A percentile compares a stretch with the other conserved stretches of the same genome.
These are phyloP conservation scores for Chaetomiaceae sp. DNA, from an alignment of 2,329 filamentous ascomycete genomes.

Conservation along the genomic window DNA sequence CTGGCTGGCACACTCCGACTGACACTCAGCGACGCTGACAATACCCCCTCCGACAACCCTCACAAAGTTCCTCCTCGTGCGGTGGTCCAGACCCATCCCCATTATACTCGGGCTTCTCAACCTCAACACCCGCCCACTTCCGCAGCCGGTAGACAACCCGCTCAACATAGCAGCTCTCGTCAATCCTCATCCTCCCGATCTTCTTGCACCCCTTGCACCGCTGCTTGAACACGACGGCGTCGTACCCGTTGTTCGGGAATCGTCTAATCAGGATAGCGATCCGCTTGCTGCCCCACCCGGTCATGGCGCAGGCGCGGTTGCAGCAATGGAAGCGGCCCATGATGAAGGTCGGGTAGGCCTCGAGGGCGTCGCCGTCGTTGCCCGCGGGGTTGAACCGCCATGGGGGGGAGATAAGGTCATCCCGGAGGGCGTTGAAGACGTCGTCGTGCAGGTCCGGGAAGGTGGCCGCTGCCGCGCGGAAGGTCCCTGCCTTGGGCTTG, in stretches of 20 bases:
- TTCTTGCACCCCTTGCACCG: constrained; percentile 20
- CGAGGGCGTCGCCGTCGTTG: not conserved
- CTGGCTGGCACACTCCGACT: too few relatives aligned
- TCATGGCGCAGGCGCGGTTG: not conserved
- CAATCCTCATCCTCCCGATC: constrained; percentile 27
- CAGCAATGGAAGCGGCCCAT: constrained; percentile 1
- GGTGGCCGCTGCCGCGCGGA: not conserved
- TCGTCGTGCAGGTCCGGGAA: constrained; percentile 2
- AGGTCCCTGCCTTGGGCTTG: not conserved
- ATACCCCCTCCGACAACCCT: not conserved
- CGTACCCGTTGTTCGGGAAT: not conserved
- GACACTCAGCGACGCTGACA: not conserved
- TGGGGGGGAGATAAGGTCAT: not conserved
- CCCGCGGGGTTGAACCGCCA: not conserved
- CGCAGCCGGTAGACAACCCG: constrained; percentile 35
- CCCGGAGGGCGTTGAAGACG: not conserved
- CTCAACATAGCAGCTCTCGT: constrained; percentile 34
- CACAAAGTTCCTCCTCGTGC: not conserved
- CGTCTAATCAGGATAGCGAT: not conserved
- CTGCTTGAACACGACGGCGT: constrained; percentile 1
- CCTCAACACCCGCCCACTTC: constrained; percentile 28
- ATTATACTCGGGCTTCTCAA: not conserved
- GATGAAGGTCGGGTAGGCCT: not conserved
- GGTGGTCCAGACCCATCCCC: not conserved
- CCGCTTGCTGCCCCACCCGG: not conserved